Evolutionary conservation across 331 rosid genomes (phyloP), one percentile per base, ranked within the genome.

Genomic region (Malus hybrid): DNA sequence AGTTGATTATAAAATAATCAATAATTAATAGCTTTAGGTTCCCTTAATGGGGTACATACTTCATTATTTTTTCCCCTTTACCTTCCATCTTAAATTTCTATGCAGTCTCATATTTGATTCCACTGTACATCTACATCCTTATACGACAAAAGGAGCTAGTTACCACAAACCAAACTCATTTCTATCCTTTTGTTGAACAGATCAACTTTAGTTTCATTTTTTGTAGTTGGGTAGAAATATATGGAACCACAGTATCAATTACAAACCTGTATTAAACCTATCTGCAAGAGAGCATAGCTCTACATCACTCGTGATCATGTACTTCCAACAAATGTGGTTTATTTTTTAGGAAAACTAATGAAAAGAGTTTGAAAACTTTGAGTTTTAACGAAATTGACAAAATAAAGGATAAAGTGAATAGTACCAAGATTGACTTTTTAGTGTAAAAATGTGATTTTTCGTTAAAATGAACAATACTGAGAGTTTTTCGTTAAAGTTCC

Each of bases 21-120:
- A 75, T 89, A 81, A 69, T 85, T 78, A 89, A 84, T 79, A 61
- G 71, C 60, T 44, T 65, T 70, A 12, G 84, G 98, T 89, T 81
- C 93, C 98, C 93, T 82, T 77, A 83, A 74, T 91, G 94, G 97
- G 87, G 80, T 73, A 87, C 98, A 89, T 8, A 76, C 63, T 83
- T 79, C 77, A 88, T 71, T 87, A 83, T 79, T 84, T 73, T 78
- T 80, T 68, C 19, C 9, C 32, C 70, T 71, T 76, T 76, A 81
- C 78, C 79, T 80, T 71, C 77, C 78, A 73, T 79, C 75, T 78
- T 72, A 66, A 72, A 80, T 39, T 72, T 78, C 73, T 58, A 66
- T 81, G 55, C 44, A 15, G 22, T 70, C 82, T 60, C n/a, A 72
- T 77, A 84, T 85, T 30, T 66, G 88, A 88, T 89, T 90, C 96